Base-by-base conservation (phyloP, 345 rosid species). In the Salix brachista region DNA sequence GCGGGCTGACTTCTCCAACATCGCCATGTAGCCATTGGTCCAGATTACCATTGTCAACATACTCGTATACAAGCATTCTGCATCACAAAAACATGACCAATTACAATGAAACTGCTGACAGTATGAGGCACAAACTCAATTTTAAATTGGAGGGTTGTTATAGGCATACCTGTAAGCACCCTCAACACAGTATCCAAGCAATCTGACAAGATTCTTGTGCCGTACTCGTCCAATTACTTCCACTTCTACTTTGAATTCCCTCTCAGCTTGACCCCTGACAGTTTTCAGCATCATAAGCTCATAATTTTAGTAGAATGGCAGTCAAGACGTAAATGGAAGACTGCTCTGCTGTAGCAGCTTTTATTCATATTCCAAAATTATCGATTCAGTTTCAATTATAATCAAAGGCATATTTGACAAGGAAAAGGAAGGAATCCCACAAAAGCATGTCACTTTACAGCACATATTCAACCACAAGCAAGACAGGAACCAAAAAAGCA, bases 21-120 rank as follows among this genome's bases (percentile, higher is more conserved):
- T 95, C 99, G 48, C 98, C 98, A 65, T 90, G 99, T 72, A 95
- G 89, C 98, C 99, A 93, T 73, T 95, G 97, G 70, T 95, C 99
- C 75, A 95, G 82, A 88, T 95, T 95, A 62, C 97, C 99, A 79
- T 93, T 93, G 86, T 91, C 91, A 4, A 95, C 90, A 73, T 83
- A 95, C 77, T 95, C 99, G 26, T 95, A 95, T 72, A 95, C 99
- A 44, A 95, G 96, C 97, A 95, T 93, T 87, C 99, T 94, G 73
- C 69, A 62, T 46, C 78, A n/a, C 44, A 73, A 78, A 80, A 74
- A 52, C 79, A 85, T 65, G 30, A 78, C 67, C 72, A 37, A 17
- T 76, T 50, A 39, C 8, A 1, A 66, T 4, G 32, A 77, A 34
- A 8, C 41, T 25, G 44, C n/a, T 37, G 8, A 37, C 18, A 42